Percentiles rank a stretch among this genome's conserved stretches.
These are phyloP conservation scores for Aspergillus hortae DNA, from an alignment of 2,329 filamentous ascomycete species.

Conservation along the genomic window DNA sequence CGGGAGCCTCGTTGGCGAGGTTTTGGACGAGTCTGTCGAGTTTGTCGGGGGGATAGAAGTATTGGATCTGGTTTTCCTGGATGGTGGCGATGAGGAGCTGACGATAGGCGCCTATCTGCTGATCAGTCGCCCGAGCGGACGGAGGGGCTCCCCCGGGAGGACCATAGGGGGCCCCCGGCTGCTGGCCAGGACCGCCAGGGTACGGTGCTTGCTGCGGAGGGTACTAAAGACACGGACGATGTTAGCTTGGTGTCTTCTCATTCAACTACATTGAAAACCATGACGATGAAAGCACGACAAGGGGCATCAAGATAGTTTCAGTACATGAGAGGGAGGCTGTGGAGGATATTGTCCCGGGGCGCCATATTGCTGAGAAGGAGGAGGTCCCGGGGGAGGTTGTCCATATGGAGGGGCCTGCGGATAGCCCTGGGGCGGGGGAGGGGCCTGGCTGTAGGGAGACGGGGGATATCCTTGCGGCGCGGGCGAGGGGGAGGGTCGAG, in stretches of 20 bases:
- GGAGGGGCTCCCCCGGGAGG: constrained; percentile 24
- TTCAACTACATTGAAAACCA: not conserved
- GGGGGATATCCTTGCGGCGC: constrained; percentile 39
- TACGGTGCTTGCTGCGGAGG: constrained; percentile 33
- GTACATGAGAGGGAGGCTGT: constrained; percentile 33
- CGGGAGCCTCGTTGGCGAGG: constrained; percentile 31
- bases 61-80: constrained; percentile 58
- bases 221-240: constrained; percentile 17
- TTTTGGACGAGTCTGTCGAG: constrained; percentile 30
- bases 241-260: constrained; percentile 5
- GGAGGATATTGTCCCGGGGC: constrained; percentile 30
- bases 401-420: constrained; percentile 21
- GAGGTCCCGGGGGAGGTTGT: not conserved
- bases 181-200: constrained; percentile 15
- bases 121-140: constrained; percentile 43
- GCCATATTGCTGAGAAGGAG: constrained; percentile 5
- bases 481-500: constrained; percentile 23
- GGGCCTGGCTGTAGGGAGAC: constrained; percentile 31
- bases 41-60: constrained; percentile 56
- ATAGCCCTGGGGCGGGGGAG: constrained; percentile 23
- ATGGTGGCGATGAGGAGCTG: constrained; percentile 54
- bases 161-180: constrained; percentile 28
- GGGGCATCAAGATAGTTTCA: constrained; percentile 18
- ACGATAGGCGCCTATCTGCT: constrained; percentile 54
- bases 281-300: constrained; percentile 7